Conservation (phyloP, 371 early-diverging fungal genomes). For the Mortierella sp. region DNA sequence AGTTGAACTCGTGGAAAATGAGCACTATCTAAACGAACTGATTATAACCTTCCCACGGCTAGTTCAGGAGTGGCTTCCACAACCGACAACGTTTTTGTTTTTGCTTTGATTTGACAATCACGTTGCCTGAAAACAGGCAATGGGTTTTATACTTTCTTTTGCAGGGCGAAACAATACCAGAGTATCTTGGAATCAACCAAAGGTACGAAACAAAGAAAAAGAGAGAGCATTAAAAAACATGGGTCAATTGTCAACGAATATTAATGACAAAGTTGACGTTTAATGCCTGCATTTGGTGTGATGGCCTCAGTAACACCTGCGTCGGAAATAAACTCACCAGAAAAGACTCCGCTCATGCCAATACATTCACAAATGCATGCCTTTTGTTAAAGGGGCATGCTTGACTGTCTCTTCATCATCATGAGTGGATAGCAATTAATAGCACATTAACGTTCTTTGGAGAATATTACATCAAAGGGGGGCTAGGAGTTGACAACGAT, state of each 20-base stretch:
- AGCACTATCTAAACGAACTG: not conserved
- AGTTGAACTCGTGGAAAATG: conserved; percentile 1
- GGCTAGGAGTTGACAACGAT: not conserved
- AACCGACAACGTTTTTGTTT: not conserved
- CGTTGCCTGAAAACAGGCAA: not conserved
- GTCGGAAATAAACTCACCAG: too few species aligned
- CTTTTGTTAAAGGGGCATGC: not conserved
- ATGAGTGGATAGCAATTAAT: not conserved
- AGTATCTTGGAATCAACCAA: conserved; percentile 3
- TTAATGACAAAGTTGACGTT: not conserved
- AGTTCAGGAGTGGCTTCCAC: not conserved
- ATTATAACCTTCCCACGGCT: conserved; percentile 7
- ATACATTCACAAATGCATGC: too few species aligned
- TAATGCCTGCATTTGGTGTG: not conserved
- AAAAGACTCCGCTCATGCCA: too few species aligned
- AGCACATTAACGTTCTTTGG: not conserved
- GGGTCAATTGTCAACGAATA: not conserved
- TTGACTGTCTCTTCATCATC: too few species aligned
- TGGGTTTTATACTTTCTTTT: too few species aligned
- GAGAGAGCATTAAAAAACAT: not conserved
- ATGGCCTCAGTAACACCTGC: too few species aligned
- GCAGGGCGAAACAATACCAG: not conserved
- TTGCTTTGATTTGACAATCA: not conserved
- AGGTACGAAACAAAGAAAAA: not conserved
- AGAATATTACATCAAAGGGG: not conserved